Evolutionary conservation across 306 rosid genomes (phyloP).

Genomic region (Alnus glutinosa): DNA sequence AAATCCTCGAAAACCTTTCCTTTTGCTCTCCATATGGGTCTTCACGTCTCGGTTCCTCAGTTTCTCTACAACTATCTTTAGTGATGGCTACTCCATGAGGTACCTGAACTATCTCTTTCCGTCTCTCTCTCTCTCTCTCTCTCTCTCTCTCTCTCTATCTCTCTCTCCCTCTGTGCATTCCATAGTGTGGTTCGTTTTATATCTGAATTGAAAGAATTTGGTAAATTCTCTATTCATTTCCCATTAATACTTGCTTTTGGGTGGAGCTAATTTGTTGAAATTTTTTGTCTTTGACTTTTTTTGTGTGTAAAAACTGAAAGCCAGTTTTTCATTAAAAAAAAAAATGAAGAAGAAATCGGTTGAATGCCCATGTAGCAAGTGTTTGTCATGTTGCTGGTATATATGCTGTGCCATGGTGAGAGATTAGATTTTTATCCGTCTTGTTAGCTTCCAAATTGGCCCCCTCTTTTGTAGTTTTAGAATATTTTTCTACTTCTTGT

Average conservation of each 20-base stretch:
- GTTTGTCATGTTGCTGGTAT: not conserved
- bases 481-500: not conserved
- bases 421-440: not conserved
- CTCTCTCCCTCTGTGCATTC: too few relatives aligned
- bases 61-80: not conserved
- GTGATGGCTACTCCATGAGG: slow-evolving; percentile 28
- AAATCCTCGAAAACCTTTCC: not conserved
- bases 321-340: too few relatives aligned
- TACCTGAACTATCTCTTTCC: slow-evolving; percentile 12
- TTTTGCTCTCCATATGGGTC: not conserved
- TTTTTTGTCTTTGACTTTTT: not conserved
- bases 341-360: not conserved
- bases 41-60: not conserved
- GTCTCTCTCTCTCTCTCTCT: not conserved
- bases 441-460: not conserved
- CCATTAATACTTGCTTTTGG: not conserved
- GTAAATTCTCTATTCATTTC: not conserved
- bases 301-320: not conserved
- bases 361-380: not conserved
- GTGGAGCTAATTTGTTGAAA: not conserved
- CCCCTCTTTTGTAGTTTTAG: not conserved
- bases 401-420: not conserved
- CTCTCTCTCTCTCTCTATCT: too few relatives aligned
- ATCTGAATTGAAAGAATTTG: not conserved
- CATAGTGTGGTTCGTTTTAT: not conserved